Conservation (phyloP, 176 grass and related monocot genomes). For the Saccharum officinarum region DNA sequence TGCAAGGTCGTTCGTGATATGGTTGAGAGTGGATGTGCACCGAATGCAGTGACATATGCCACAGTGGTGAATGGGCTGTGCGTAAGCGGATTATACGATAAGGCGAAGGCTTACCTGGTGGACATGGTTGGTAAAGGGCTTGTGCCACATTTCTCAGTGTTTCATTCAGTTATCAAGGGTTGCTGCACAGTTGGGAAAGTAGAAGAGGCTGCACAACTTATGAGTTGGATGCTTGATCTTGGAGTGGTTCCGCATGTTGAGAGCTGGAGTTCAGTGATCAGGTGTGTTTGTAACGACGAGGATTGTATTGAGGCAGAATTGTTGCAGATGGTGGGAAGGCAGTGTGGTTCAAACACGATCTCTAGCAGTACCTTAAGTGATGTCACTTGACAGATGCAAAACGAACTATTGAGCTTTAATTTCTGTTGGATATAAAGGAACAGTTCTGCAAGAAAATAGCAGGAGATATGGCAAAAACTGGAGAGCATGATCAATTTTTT, state of each 20-base stretch:
- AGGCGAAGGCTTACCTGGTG: conserved; percentile 58
- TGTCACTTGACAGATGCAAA: background rate
- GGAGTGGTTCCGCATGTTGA: conserved; percentile 61
- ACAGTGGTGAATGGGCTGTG: conserved; percentile 71
- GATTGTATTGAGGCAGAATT: conserved; percentile 25
- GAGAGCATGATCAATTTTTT: background rate
- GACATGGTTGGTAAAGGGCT: conserved; percentile 60
- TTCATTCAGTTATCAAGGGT: conserved; percentile 74
- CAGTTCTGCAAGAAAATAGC: background rate
- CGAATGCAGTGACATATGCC: conserved; percentile 61
- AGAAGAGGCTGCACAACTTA: conserved; percentile 47
- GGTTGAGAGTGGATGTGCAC: conserved; percentile 45
- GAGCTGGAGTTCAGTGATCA: conserved; percentile 65
- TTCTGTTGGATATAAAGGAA: background rate
- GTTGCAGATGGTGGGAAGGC: conserved; percentile 35
- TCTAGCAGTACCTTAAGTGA: conserved; percentile 3
- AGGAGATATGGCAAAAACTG: background rate
- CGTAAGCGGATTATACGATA: conserved; percentile 45
- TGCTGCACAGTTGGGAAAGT: conserved; percentile 67
- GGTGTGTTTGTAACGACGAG: conserved; percentile 45
- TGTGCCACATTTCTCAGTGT: conserved; percentile 76
- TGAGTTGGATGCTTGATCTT: conserved; percentile 54
- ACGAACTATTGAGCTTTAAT: background rate
- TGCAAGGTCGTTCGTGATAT: conserved; percentile 90
- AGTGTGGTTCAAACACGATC: background rate